A percentile compares a stretch with the other conserved stretches of the same genome.
phyloP scores from a whole-genome alignment of 1,284 basidiomycete species.

The Ustilago shanxiensis region DNA sequence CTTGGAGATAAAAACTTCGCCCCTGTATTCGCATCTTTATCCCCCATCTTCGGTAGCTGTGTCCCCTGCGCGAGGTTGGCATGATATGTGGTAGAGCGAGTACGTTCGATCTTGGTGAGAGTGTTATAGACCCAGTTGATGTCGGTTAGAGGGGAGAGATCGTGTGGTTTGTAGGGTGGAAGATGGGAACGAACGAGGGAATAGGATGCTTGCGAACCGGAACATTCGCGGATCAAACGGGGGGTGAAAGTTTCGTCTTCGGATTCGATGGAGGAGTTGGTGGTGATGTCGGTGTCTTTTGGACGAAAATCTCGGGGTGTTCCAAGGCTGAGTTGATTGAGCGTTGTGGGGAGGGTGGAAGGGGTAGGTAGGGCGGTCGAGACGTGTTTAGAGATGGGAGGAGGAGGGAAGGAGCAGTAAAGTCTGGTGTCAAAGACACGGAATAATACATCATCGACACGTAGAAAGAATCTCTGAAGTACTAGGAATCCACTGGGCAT shows the following conservation, averaged over 20 bases:
- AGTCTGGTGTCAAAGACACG: constrained; percentile 89
- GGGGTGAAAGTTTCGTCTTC: constrained; percentile 19
- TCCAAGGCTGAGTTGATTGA: constrained; percentile 21
- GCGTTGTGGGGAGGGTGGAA: neutral
- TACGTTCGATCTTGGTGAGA: constrained; percentile 76
- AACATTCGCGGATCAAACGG: constrained; percentile 81
- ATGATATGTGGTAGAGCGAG: constrained; percentile 11
- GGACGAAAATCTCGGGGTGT: neutral
- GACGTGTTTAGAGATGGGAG: neutral
- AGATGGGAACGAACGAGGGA: constrained; percentile 78
- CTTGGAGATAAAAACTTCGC: constrained; percentile 22
- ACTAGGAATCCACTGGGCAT: constrained; percentile 98
- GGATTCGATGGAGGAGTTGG: neutral
- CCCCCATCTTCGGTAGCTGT: constrained; percentile 6
- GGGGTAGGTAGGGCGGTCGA: neutral
- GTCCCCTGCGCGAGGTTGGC: constrained; percentile 21
- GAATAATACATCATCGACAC: constrained; percentile 96
- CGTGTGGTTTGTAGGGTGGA: constrained; percentile 78
- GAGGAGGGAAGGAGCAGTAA: constrained; percentile 80
- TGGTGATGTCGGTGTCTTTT: neutral
- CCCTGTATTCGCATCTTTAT: constrained; percentile 17
- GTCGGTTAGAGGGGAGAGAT: constrained; percentile 90
- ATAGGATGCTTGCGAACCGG: constrained; percentile 91
- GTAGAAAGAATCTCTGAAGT: constrained; percentile 88
- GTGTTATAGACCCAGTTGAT: constrained; percentile 85